phyloP scores from a whole-genome alignment of 345 rosid genomes.

The Erodium maritimum region DNA sequence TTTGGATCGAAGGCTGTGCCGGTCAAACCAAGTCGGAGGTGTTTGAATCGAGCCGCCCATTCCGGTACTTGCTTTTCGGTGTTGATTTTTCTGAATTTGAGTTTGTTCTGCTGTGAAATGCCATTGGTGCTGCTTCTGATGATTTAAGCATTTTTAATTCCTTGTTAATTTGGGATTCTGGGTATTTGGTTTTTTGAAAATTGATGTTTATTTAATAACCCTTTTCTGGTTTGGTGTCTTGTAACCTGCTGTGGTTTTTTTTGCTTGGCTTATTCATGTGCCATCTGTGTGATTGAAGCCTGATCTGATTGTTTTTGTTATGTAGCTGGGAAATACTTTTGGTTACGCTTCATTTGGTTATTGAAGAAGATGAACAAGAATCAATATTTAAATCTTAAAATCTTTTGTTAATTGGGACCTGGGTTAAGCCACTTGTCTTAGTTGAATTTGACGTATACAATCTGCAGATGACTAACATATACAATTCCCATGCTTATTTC shows the following conservation, averaged over 20 bases:
- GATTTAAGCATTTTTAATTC: not conserved
- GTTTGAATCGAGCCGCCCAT: slow-evolving; percentile 23
- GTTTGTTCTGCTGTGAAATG: not conserved
- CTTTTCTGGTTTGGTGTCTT: not conserved
- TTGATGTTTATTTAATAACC: not conserved
- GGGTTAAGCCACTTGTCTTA: not conserved
- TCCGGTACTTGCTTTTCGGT: slow-evolving; percentile 24
- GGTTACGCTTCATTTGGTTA: not conserved
- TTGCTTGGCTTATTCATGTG: not conserved
- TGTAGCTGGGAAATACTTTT: not conserved
- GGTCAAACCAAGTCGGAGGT: slow-evolving; percentile 29
- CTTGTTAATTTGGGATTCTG: not conserved
- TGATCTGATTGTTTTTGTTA: not conserved
- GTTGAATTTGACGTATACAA: not conserved
- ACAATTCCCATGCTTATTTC: not conserved
- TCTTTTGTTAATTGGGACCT: too few relatives aligned
- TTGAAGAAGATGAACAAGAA: not conserved
- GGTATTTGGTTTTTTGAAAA: not conserved
- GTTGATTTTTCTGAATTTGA: not conserved
- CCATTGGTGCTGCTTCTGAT: not conserved
- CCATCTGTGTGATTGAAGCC: not conserved
- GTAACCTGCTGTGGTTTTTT: too few relatives aligned
- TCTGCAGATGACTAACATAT: not conserved
- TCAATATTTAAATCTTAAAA: not conserved
- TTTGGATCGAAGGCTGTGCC: slow-evolving; percentile 32